Evolutionary conservation across 495 filamentous ascomycete genomes (phyloP).

Genomic region (Lasiosphaeria ovina): DNA sequence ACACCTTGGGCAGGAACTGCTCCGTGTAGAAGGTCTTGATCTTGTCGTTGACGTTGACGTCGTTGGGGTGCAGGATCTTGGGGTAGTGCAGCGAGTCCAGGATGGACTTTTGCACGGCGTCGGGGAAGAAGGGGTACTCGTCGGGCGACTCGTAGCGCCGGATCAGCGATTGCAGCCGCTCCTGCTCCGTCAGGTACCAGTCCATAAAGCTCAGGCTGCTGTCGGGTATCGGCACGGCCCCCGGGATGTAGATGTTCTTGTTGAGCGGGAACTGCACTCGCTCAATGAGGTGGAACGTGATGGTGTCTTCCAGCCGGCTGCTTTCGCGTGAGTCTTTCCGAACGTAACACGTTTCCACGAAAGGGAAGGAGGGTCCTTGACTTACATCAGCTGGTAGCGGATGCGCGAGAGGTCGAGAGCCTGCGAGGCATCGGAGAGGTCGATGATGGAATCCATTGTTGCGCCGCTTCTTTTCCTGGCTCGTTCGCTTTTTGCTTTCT

Average conservation of each 20-base stretch:
- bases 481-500: neutral
- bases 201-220: constrained; percentile 77
- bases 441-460: constrained; percentile 85
- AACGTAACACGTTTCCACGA: neutral
- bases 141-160: constrained; percentile 95
- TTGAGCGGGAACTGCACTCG: constrained; percentile 96
- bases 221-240: constrained; percentile 77
- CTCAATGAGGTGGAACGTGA: constrained; percentile 97
- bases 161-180: constrained; percentile 87
- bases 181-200: constrained; percentile 87
- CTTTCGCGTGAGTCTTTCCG: constrained; percentile 11
- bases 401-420: constrained; percentile 90
- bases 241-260: constrained; percentile 77
- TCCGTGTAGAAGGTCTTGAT: constrained; percentile 84
- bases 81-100: constrained; percentile 89
- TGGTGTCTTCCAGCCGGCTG: constrained; percentile 96
- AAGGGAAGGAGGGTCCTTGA: neutral
- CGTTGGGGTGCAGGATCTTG: constrained; percentile 83
- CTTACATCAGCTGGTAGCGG: constrained; percentile 92
- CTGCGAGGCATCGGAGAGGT: constrained; percentile 76
- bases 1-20: constrained; percentile 77
- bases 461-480: neutral
- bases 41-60: constrained; percentile 85
- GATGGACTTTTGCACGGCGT: constrained; percentile 74
- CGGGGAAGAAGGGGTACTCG: constrained; percentile 97